These are phyloP conservation scores for Balakata baccata DNA, from an alignment of 345 rosid species.

Conservation along the genomic window DNA sequence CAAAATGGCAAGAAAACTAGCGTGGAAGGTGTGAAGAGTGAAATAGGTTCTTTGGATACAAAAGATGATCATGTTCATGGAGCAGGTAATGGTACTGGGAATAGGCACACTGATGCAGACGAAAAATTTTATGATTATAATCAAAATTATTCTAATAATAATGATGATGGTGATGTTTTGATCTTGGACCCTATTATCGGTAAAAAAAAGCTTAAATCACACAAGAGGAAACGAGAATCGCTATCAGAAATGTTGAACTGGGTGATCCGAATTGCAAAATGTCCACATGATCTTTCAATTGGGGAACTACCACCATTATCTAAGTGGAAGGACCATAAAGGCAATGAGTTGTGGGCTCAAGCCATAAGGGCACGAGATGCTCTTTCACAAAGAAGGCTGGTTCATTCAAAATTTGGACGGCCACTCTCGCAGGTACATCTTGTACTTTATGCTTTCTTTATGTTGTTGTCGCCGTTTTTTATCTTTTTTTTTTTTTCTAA, in stretches of 20 bases:
- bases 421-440: neutral
- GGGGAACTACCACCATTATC: slow-evolving; percentile 41
- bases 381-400: slow-evolving; percentile 34
- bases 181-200: slow-evolving; percentile 8
- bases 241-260: slow-evolving; percentile 55
- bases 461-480: no score
- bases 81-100: slow-evolving; percentile 11
- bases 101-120: slow-evolving; percentile 26
- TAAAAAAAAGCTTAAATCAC: slow-evolving; percentile 21
- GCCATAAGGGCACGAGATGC: slow-evolving; percentile 48
- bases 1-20: slow-evolving; percentile 15
- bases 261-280: slow-evolving; percentile 52
- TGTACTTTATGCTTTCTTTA: no score
- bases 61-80: slow-evolving; percentile 10
- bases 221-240: slow-evolving; percentile 44
- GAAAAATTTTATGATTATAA: slow-evolving; percentile 9
- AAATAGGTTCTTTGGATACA: slow-evolving; percentile 13
- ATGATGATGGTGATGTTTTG: slow-evolving; percentile 15
- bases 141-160: neutral
- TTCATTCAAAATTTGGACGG: slow-evolving; percentile 7
- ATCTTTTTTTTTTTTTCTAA: no score
- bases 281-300: slow-evolving; percentile 45
- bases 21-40: slow-evolving; percentile 14
- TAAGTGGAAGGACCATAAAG: slow-evolving; percentile 38
- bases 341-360: slow-evolving; percentile 42